phyloP scores from a whole-genome alignment of 352 stramenopile species.

The Ophiocytium majus region DNA sequence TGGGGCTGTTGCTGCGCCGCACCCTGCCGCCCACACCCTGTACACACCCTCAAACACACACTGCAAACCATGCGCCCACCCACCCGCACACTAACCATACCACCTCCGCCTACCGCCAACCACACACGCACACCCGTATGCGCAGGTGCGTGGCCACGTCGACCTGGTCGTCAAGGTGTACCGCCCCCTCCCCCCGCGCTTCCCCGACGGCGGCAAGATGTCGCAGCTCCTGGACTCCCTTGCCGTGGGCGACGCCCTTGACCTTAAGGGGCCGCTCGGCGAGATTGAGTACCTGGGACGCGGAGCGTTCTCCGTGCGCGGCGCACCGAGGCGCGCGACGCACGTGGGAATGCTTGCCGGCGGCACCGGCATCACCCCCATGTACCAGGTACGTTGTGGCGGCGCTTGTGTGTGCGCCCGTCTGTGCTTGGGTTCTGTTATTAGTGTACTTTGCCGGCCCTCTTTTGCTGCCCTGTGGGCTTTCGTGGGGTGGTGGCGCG shows the following conservation, averaged over 20 bases:
- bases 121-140: neutral
- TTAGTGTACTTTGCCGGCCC: no score
- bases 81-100: no score
- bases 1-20: no score
- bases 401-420: neutral
- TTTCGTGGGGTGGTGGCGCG: no score
- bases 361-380: slow-evolving; percentile 95
- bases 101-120: neutral
- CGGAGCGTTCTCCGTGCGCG: slow-evolving; percentile 86
- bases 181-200: slow-evolving; percentile 61
- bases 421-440: no score
- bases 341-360: slow-evolving; percentile 96
- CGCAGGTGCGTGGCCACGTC: slow-evolving; percentile 63
- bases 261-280: slow-evolving; percentile 92
- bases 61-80: no score
- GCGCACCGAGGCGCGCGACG: slow-evolving; percentile 61
- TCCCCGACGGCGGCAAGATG: slow-evolving; percentile 85
- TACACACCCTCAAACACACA: no score
- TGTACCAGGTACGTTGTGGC: slow-evolving; percentile 87
- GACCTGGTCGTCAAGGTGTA: slow-evolving; percentile 84
- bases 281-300: slow-evolving; percentile 85
- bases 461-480: no score
- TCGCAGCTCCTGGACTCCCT: slow-evolving; percentile 87
- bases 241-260: slow-evolving; percentile 77
- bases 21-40: no score